Conservation (phyloP, 139 green algal species). For the Chlorella sp. region DNA sequence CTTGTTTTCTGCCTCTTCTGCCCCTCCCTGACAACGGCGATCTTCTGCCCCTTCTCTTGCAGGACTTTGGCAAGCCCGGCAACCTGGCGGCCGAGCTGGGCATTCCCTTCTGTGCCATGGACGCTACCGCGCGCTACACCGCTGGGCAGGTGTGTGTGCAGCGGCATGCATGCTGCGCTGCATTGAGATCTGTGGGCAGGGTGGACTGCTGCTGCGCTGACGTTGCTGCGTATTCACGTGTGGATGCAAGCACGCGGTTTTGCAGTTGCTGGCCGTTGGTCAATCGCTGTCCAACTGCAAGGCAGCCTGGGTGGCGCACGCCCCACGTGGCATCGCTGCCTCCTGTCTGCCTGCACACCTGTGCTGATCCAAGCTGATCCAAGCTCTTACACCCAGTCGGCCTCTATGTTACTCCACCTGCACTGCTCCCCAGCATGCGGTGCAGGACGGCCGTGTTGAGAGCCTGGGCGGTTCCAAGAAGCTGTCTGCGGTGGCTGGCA, state of each 20-base stretch:
- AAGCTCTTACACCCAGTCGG: too few species aligned
- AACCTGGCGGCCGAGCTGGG: slow-evolving; percentile 14
- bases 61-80: slow-evolving; percentile 23
- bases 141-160: not conserved
- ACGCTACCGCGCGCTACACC: not conserved
- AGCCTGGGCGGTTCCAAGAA: slow-evolving; percentile 14
- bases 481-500: slow-evolving; percentile 1
- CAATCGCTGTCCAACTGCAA: too few species aligned
- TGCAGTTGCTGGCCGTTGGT: too few species aligned
- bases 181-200: too few species aligned
- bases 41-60: not conserved
- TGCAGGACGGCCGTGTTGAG: not conserved
- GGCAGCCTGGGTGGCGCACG: too few species aligned
- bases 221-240: too few species aligned
- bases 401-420: not conserved
- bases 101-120: slow-evolving; percentile 6
- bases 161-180: not conserved
- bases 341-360: too few species aligned
- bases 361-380: too few species aligned
- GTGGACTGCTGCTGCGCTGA: not conserved
- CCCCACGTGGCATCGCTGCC: too few species aligned
- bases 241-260: too few species aligned
- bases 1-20: too few species aligned
- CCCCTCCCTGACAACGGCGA: too few species aligned
- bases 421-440: not conserved